These are phyloP conservation scores for Tympanopsis confertula DNA, from an alignment of 2,329 filamentous ascomycete species.

Conservation along the genomic window DNA sequence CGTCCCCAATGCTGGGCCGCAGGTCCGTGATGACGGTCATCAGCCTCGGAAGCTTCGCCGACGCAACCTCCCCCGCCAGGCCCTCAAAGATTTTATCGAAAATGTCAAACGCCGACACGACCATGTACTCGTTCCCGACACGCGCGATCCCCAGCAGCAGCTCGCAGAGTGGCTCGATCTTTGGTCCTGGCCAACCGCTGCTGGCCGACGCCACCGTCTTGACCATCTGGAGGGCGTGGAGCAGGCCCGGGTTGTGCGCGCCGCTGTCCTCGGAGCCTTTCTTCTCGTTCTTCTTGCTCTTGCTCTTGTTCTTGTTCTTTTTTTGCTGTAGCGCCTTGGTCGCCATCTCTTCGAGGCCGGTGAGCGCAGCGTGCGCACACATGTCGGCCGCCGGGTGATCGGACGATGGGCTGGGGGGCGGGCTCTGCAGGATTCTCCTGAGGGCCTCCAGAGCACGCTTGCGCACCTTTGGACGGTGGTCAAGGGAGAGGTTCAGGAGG, in stretches of 20 bases:
- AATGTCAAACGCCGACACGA: constrained; percentile 90
- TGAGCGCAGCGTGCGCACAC: constrained; percentile 84
- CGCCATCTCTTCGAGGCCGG: constrained; percentile 58
- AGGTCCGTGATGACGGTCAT: constrained; percentile 87
- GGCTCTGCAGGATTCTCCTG: constrained; percentile 68
- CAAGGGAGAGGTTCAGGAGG: constrained; percentile 71
- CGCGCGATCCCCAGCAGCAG: constrained; percentile 77
- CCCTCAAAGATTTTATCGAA: constrained; percentile 95
- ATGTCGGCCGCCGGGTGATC: constrained; percentile 93
- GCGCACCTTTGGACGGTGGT: constrained; percentile 82
- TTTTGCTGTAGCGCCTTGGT: constrained; percentile 57
- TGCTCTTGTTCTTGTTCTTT: constrained; percentile 26
- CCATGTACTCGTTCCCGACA: constrained; percentile 88
- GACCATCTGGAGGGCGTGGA: constrained; percentile 83
- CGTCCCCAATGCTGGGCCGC: constrained; percentile 84
- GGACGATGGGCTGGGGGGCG: constrained; percentile 79
- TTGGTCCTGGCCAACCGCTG: constrained; percentile 90
- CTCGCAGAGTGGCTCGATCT: constrained; percentile 86
- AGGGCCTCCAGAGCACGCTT: constrained; percentile 87
- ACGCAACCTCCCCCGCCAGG: constrained; percentile 79
- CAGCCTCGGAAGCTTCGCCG: constrained; percentile 76
- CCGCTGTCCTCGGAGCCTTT: constrained; percentile 25
- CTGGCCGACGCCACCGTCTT: constrained; percentile 80
- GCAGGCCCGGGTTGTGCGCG: constrained; percentile 70
- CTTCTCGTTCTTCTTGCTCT: constrained; percentile 19